Conservation (phyloP, 805 yeast species). For the Lachancea meyersii region DNA sequence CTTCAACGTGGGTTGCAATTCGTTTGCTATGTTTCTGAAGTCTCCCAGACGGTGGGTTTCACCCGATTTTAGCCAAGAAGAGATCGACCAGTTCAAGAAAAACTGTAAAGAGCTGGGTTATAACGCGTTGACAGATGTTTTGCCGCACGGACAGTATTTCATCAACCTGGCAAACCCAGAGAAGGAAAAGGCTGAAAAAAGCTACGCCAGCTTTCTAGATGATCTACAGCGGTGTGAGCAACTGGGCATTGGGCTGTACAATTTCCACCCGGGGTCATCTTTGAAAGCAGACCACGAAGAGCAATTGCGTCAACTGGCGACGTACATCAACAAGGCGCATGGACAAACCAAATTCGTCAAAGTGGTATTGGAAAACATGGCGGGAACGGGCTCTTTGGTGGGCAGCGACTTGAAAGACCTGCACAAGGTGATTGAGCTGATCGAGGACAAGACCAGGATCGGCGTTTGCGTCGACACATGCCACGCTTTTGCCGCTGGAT, state of each 20-base stretch:
- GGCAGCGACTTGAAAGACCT: conserved; percentile 80
- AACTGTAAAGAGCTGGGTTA: conserved; percentile 59
- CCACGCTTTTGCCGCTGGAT: conserved; percentile 95
- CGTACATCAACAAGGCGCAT: conserved; percentile 73
- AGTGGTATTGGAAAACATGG: conserved; percentile 93
- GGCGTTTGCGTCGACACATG: conserved; percentile 97
- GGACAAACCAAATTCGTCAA: conserved; percentile 70
- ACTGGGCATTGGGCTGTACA: conserved; percentile 77
- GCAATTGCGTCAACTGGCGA: conserved; percentile 66
- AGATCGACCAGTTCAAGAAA: conserved; percentile 56
- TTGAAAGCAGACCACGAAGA: conserved; percentile 60
- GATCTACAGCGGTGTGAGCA: conserved; percentile 84
- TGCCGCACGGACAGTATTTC: conserved; percentile 94
- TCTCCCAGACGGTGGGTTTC: conserved; percentile 90
- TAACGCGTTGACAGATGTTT: conserved; percentile 67
- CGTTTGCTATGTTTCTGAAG: conserved; percentile 86
- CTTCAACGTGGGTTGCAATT: conserved; percentile 49
- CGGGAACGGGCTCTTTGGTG: conserved; percentile 89
- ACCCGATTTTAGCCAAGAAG: conserved; percentile 63
- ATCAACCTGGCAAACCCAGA: conserved; percentile 93
- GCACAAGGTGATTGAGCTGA: conserved; percentile 61
- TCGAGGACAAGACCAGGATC: conserved; percentile 77
- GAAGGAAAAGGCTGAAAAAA: conserved; percentile 64
- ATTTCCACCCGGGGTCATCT: conserved; percentile 91
- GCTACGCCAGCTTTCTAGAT: conserved; percentile 73